Percentiles rank a stretch among this genome's conserved stretches.
Conservation (phyloP, 352 stramenopile species). For the Phytopythium cucurbitacearum region DNA sequence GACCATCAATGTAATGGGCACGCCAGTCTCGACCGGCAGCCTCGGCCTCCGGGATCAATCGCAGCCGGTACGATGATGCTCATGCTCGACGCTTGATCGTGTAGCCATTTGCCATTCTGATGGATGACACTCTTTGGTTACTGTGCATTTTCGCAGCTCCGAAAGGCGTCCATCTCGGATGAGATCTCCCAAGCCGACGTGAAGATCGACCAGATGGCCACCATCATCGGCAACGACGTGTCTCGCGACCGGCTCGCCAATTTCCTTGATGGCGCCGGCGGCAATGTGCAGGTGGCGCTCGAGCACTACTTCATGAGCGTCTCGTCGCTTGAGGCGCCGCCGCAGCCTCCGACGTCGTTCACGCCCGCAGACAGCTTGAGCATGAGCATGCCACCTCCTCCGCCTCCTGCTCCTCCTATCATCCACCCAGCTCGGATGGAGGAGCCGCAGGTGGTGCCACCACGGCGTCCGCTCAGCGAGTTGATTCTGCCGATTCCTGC, state of each 20-base stretch:
- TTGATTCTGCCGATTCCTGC: constrained; percentile 71
- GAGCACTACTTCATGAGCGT: constrained; percentile 89
- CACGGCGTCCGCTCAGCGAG: constrained; percentile 47
- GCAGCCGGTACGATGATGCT: constrained; percentile 15
- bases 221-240: constrained; percentile 70
- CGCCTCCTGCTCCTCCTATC: neutral
- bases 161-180: constrained; percentile 54
- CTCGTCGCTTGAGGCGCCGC: constrained; percentile 28
- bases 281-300: constrained; percentile 79
- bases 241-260: constrained; percentile 66
- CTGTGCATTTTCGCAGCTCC: constrained; percentile 10
- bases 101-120: constrained; percentile 4
- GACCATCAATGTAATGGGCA: constrained; percentile 64
- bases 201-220: constrained; percentile 85
- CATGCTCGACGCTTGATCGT: neutral
- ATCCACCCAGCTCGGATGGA: neutral
- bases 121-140: constrained; percentile 1
- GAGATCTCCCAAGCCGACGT: constrained; percentile 64
- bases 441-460: neutral
- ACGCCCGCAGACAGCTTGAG: too few relatives aligned
- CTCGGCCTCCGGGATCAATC: constrained; percentile 17
- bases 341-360: constrained; percentile 2
- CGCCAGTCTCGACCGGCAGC: constrained; percentile 19
- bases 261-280: constrained; percentile 75
- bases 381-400: neutral